phyloP scores from a whole-genome alignment of 1,284 basidiomycete species.

The Heliocybe sulcata region DNA sequence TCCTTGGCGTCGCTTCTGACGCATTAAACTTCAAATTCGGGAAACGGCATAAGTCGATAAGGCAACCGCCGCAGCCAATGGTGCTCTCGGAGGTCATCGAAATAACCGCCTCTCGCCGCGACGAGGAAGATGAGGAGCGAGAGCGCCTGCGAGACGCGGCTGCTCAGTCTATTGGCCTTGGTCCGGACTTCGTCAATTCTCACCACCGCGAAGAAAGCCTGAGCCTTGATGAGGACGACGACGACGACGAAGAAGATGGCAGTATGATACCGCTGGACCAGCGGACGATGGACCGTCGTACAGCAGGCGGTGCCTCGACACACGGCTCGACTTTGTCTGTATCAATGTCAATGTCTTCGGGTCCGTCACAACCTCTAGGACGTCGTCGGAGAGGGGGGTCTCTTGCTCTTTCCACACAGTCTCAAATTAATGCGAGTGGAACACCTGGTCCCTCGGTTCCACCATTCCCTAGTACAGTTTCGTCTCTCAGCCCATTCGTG shows the following conservation, averaged over 20 bases:
- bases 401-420: constrained; percentile 18
- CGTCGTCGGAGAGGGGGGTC: constrained; percentile 27
- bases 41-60: constrained; percentile 31
- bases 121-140: constrained; percentile 64
- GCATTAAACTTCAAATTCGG: constrained; percentile 35
- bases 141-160: constrained; percentile 65
- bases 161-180: constrained; percentile 66
- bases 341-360: neutral
- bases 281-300: constrained; percentile 5
- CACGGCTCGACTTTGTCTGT: neutral
- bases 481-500: constrained; percentile 40
- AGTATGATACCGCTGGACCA: constrained; percentile 1
- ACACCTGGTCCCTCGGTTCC: constrained; percentile 34
- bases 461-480: constrained; percentile 49
- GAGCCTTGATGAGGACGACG: constrained; percentile 8
- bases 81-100: constrained; percentile 66
- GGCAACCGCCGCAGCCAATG: constrained; percentile 19
- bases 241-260: constrained; percentile 7
- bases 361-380: neutral
- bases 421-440: constrained; percentile 23
- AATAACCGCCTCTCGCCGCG: constrained; percentile 45
- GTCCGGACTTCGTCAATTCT: constrained; percentile 22
- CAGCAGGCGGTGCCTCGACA: constrained; percentile 1
- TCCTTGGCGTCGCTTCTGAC: constrained; percentile 51
- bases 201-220: constrained; percentile 8